These are phyloP conservation scores for Ceratocystis ficicola DNA, from an alignment of 2,329 filamentous ascomycete genomes.

Conservation along the genomic window DNA sequence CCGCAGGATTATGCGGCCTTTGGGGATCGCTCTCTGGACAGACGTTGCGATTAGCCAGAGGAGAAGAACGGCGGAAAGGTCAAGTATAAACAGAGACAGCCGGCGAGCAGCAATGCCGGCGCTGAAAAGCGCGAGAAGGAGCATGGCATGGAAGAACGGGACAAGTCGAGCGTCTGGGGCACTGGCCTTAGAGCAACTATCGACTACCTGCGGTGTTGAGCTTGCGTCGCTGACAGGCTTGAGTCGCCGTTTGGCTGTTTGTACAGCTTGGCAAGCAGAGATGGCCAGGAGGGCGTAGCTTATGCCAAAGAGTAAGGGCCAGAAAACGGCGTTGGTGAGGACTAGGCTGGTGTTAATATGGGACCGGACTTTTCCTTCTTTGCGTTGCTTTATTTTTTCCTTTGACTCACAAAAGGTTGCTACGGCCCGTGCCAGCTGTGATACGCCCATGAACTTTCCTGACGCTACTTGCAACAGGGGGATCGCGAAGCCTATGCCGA, in stretches of 20 bases:
- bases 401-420: slow-evolving; percentile 34
- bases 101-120: slow-evolving; percentile 28
- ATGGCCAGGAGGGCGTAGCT: slow-evolving; percentile 27
- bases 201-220: not conserved
- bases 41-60: slow-evolving; percentile 5
- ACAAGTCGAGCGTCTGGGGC: not conserved
- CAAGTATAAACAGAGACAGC: slow-evolving; percentile 23
- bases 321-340: slow-evolving; percentile 30
- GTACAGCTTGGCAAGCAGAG: slow-evolving; percentile 24
- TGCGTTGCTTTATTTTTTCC: no score
- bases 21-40: not conserved
- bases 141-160: not conserved
- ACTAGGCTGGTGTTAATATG: slow-evolving; percentile 25
- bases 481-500: slow-evolving; percentile 40
- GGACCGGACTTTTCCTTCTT: not conserved
- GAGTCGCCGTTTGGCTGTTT: not conserved
- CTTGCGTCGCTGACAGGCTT: no score
- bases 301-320: slow-evolving; percentile 24
- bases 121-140: not conserved
- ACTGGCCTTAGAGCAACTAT: no score
- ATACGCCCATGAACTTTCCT: slow-evolving; percentile 28
- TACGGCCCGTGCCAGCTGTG: slow-evolving; percentile 34
- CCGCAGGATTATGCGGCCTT: not conserved
- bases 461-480: slow-evolving; percentile 38
- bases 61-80: slow-evolving; percentile 37